Evolutionary conservation across 1,139 yeast genomes (phyloP).

Genomic region (Tardiomyces depauwii): DNA sequence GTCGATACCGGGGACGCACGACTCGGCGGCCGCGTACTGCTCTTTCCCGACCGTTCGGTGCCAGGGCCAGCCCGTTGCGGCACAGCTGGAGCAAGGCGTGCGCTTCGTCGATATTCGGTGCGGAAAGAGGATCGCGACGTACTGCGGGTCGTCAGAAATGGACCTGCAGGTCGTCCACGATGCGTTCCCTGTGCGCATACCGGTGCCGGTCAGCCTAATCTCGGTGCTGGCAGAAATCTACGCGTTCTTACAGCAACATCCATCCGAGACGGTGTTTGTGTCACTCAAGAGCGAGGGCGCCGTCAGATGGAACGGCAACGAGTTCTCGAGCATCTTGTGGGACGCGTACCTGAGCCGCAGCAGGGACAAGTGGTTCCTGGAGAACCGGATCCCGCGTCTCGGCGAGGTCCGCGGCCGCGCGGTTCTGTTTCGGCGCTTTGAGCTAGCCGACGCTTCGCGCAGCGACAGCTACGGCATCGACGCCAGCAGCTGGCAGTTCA

Average conservation of each 20-base stretch:
- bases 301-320: conserved; percentile 55
- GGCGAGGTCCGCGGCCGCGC: conserved; percentile 60
- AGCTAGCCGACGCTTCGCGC: conserved; percentile 35
- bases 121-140: too few species aligned
- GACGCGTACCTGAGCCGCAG: conserved; percentile 41
- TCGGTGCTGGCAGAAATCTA: conserved; percentile 47
- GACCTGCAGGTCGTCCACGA: too few species aligned
- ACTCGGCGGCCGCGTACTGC: too few species aligned
- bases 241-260: conserved; percentile 40
- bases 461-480: conserved; percentile 46
- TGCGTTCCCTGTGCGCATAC: too few species aligned
- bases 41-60: too few species aligned
- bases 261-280: conserved; percentile 52
- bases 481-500: conserved; percentile 58
- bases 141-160: too few species aligned
- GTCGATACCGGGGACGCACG: too few species aligned
- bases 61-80: too few species aligned
- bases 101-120: too few species aligned
- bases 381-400: conserved; percentile 43
- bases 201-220: conserved; percentile 40
- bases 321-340: conserved; percentile 57
- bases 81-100: too few species aligned
- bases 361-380: conserved; percentile 52
- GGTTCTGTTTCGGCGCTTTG: conserved; percentile 60
- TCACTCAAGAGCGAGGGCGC: conserved; percentile 70